Evolutionary conservation across 345 rosid species (phyloP).

Genomic region (Moringa oleifera): DNA sequence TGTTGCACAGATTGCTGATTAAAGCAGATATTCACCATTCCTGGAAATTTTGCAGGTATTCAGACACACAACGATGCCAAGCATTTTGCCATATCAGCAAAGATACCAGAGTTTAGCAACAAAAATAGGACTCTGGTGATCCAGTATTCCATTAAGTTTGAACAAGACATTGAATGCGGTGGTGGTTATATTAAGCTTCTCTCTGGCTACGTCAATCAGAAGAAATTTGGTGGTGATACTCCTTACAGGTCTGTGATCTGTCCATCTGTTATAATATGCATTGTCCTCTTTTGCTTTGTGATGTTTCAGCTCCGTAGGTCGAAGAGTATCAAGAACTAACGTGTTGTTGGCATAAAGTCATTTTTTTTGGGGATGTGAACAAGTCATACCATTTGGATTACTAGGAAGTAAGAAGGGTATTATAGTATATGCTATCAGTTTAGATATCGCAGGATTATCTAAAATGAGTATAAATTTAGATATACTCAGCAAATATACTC

Average conservation of each 20-base stretch:
- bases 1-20: too few species aligned
- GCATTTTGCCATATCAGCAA: slow-evolving; percentile 83
- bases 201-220: slow-evolving; percentile 93
- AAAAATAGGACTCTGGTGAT: slow-evolving; percentile 75
- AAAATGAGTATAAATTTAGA: too few species aligned
- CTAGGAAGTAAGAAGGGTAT: not conserved
- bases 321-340: not conserved
- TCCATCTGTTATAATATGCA: not conserved
- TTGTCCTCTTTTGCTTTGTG: not conserved
- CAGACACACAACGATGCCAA: slow-evolving; percentile 86
- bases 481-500: too few species aligned
- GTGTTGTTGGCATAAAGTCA: not conserved
- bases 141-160: slow-evolving; percentile 77
- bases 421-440: too few species aligned
- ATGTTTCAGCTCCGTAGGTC: not conserved
- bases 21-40: not conserved
- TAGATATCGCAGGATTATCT: not conserved
- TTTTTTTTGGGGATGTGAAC: not conserved
- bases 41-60: slow-evolving; percentile 42
- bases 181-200: slow-evolving; percentile 94
- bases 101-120: slow-evolving; percentile 87
- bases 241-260: slow-evolving; percentile 65
- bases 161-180: slow-evolving; percentile 96
- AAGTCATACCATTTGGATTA: not conserved
- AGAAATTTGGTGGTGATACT: slow-evolving; percentile 98